Evolutionary conservation across 257 asterid genomes (phyloP).

Genomic region (Fraxinus cuspidata): DNA sequence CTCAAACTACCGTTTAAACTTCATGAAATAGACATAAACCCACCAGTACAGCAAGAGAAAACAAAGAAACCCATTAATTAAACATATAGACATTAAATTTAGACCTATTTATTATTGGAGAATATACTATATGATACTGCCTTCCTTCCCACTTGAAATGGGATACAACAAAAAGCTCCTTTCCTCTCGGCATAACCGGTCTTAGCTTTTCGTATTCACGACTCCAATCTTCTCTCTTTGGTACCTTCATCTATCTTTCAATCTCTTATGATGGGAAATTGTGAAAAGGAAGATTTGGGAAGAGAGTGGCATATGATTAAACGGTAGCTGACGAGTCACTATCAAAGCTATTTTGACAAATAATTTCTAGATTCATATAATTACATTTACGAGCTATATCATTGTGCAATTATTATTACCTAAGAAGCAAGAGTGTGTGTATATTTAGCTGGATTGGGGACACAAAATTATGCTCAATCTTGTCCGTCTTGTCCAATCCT

Average conservation of each 20-base stretch:
- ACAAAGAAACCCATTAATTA: background rate
- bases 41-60: background rate
- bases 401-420: background rate
- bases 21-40: background rate
- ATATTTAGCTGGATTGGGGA: background rate
- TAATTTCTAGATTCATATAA: conserved; percentile 2
- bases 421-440: background rate
- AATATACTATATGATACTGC: too few relatives aligned
- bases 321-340: background rate
- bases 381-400: background rate
- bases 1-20: background rate
- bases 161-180: too few relatives aligned
- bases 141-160: too few relatives aligned
- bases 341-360: background rate
- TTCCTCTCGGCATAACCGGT: too few relatives aligned
- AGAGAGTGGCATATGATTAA: conserved; percentile 4
- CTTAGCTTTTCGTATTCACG: too few relatives aligned
- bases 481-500: background rate
- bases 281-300: conserved; percentile 7
- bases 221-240: too few relatives aligned
- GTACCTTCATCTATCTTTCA: too few relatives aligned
- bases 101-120: background rate
- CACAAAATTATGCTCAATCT: background rate
- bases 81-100: background rate
- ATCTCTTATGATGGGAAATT: background rate